Base-by-base conservation (phyloP, 345 rosid species). In the Physaria fendleri region DNA sequence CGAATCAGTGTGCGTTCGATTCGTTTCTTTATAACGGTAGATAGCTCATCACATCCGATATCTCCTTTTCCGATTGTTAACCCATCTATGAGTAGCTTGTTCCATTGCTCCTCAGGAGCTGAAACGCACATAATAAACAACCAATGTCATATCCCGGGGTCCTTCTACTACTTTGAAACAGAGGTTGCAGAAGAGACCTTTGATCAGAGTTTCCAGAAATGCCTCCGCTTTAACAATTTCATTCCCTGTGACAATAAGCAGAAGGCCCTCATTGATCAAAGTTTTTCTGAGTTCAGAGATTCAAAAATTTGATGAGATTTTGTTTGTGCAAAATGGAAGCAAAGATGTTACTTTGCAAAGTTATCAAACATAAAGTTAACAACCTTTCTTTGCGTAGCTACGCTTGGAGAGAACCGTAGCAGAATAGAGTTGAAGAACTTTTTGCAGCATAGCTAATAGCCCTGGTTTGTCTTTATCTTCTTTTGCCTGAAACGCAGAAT, bases 321-420 rank as follows among this genome's bases (percentile, higher is more conserved):
- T n/a, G n/a, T n/a, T n/a, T n/a, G n/a, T n/a, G n/a, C n/a, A n/a
- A n/a, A n/a, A n/a, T n/a, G n/a, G n/a, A n/a, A n/a, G n/a, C n/a
- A n/a, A n/a, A n/a, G n/a, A n/a, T n/a, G n/a, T n/a, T n/a, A n/a
- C n/a, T n/a, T n/a, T n/a, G n/a, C n/a, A n/a, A n/a, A n/a, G n/a
- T n/a, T n/a, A n/a, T n/a, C n/a, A n/a, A n/a, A n/a, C n/a, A n/a
- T n/a, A n/a, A n/a, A n/a, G n/a, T n/a, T n/a, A n/a, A n/a, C n/a
- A n/a, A 86, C 98, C 96, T 83, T 86, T 86, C 76, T 82, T 84
- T 41, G 95, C 96, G 73, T 85, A 92, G 74, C 96, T 88, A 66
- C 90, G 95, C 66, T 81, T 88, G 6, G 95, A 92, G 44, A 92
- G 95, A 62, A 78, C 35, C 9, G 5, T 78, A 43, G 93, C 83